Conservation (phyloP, 2,329 filamentous ascomycete species). For the Fonsecaea pedrosoi region DNA sequence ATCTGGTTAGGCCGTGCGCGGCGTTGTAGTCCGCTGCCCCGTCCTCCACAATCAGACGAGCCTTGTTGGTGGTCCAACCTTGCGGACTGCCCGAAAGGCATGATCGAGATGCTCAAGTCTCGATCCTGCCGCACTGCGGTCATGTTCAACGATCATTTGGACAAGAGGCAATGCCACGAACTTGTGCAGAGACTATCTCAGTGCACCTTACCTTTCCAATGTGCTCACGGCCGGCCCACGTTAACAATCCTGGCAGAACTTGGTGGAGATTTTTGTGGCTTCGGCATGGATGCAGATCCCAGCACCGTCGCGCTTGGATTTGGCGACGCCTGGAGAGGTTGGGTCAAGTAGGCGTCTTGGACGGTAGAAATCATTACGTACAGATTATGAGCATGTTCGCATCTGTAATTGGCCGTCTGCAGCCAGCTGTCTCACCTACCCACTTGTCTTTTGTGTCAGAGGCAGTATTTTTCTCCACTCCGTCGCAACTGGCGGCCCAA, state of each 20-base stretch:
- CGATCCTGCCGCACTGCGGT: slow-evolving; percentile 57
- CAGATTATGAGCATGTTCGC: neutral
- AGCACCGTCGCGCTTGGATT: slow-evolving; percentile 25
- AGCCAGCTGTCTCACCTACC: neutral
- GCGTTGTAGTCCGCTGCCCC: neutral
- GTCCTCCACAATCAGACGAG: neutral
- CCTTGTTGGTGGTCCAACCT: slow-evolving; percentile 50
- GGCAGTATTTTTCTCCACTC: neutral
- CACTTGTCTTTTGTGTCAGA: neutral
- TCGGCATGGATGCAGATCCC: neutral
- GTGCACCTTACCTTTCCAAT: slow-evolving; percentile 58
- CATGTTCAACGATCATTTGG: slow-evolving; percentile 58
- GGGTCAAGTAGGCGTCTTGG: slow-evolving; percentile 18
- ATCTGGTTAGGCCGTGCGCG: slow-evolving; percentile 65
- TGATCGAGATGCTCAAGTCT: slow-evolving; percentile 68
- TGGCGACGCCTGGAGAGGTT: slow-evolving; percentile 26
- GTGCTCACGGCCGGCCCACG: slow-evolving; percentile 58
- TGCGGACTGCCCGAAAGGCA: slow-evolving; percentile 72
- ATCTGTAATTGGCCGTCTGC: neutral
- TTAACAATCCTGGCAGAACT: slow-evolving; percentile 54
- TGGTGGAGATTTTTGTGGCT: slow-evolving; percentile 14
- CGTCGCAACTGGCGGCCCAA: neutral
- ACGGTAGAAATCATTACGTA: neutral
- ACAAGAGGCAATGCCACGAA: slow-evolving; percentile 47
- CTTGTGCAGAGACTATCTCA: slow-evolving; percentile 48